Evolutionary conservation across 495 filamentous ascomycete species (phyloP), one percentile per base, ranked within the genome.

Genomic region (Aspergillus sparsus): DNA sequence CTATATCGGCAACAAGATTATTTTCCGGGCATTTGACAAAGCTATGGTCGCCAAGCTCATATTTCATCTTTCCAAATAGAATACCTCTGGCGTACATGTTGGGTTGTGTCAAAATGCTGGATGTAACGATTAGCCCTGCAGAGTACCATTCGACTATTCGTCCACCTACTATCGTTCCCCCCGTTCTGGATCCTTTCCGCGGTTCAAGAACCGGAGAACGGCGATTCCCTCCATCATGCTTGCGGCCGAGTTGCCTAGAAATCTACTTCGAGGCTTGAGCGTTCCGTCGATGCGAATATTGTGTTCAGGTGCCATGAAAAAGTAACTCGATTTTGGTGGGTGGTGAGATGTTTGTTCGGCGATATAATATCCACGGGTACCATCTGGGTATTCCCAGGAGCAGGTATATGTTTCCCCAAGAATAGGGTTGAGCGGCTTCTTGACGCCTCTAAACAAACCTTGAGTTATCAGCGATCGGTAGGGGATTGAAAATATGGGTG

Each of bases 11-110:
- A n/a, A 85, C 80, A 12, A 98, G 78, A 44, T 89, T 85, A 31
- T 89, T 77, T 71, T 98, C 95, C 2, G 94, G 89, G 72, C 93
- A 99, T 60, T 86, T 83, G n/a, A 98, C 89, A 65, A 88, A 91
- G 74, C 92, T 95, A 77, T 97, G 93, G 71, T 99, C 94, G 39
- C 94, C 94, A 16, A 99, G 83, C 76, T 99, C 94, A 74, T 98
- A 99, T 74, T 97, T 97, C 94, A 99, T 98, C 74, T 97, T 98
- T 18, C 94, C 94, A 67, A 99, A 97, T 11, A 99, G 78, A 57
- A 99, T 98, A 27, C 94, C 94, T 57, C 94, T 85, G 37, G 93
- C 95, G 73, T 99, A 99, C 93, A 99, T 99, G 73, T 99, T 99
- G 7, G 94, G 94, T 69, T 99, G 94, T 0, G 94, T 97, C 54